Base-by-base conservation (phyloP, 1,284 basidiomycete genomes). In the Microbotryum scabiosae region DNA sequence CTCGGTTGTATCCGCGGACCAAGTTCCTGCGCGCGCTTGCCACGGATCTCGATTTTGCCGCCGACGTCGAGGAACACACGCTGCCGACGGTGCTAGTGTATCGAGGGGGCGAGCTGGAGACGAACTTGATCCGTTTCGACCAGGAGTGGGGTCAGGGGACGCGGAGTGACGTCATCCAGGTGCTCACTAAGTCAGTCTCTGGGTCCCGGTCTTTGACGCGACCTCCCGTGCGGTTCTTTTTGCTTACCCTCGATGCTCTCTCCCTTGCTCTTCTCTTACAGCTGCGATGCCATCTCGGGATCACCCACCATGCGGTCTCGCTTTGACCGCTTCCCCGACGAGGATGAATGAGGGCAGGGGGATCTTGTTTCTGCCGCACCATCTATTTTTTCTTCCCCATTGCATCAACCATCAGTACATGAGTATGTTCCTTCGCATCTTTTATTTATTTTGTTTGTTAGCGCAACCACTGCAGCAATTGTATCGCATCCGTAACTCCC, bases 1-100 rank as follows among this genome's bases (percentile, higher is more conserved):
- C 88, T 8, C 82, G 87, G 18, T 60, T 77, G 47, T 82, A 87
- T 68, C 82, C 86, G 6, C 76, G 82, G 44, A 86, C 85, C 0
- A 91, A 91, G 71, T 90, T 91, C 71, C 78, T 91, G 23, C 83
- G 85, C 26, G 83, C 82, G 16, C 81, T 84, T 18, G 88, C 89
- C 2, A 81, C 83, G 43, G 82, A 84, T 0, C 78, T 91, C 2
- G 89, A 88, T 4, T 91, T 91, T 71, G 84, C 87, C 14, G 79
- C 80, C 20, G 64, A 64, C 48, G 32, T 56, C 9, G 82, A 82
- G 50, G 81, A 81, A 51, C 88, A 90, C 69, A 82, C 90, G 77
- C 79, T 91, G 9, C 88, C 89, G 0, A 91, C 88, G 2, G 74
- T 91, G 69, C 78, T 91, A 8, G 85, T 87, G 5, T 91, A 91